Base-by-base conservation (phyloP, 495 filamentous ascomycete genomes). In the Podospora pseudoanserina region DNA sequence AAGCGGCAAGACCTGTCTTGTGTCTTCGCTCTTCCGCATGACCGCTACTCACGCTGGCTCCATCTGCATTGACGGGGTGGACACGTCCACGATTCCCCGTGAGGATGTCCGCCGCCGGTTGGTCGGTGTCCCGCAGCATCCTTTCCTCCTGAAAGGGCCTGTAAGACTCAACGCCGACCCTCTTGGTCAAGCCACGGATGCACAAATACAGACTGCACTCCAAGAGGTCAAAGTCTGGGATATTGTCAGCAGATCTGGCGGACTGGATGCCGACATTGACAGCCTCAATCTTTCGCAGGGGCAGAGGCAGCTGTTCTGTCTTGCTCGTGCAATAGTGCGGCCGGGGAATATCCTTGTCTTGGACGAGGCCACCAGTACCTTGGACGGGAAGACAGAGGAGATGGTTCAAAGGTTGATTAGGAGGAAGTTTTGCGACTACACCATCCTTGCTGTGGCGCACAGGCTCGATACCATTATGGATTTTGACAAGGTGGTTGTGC, bases 221-320 rank as follows among this genome's bases (percentile, higher is more conserved):
- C 32, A 76, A 20, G 73, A 69, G 19, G 80, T 82, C 19, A 74
- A 79, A 64, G 67, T 85, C 13, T 76, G 76, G 77, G 71, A 79
- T 13, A 23, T 79, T 13, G 73, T 86, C 30, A 65, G 76, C 18
- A 70, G 70, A 16, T 76, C 78, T 16, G 80, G 81, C 20, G 81
- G 32, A 16, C 65, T 85, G 5, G 79, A 82, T 64, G 70, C 71
- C 6, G 74, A 78, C 4, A 68, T 84, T 61, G 75, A 81, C 9
- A 75, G 70, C 5, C 11, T 73, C 60, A 72, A 72, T 26, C 59
- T 75, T 27, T 73, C 71, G 0, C 62, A 55, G 56, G 89, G 89
- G 1, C 87, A 91, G 70, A 79, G 78, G 28, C 89, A 90, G 74
- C 78, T 91, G 20, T 82, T 90, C 68, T 85, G 86, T 71, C 80